Base-by-base conservation (phyloP, 805 yeast species). In the Candida verbasci region DNA sequence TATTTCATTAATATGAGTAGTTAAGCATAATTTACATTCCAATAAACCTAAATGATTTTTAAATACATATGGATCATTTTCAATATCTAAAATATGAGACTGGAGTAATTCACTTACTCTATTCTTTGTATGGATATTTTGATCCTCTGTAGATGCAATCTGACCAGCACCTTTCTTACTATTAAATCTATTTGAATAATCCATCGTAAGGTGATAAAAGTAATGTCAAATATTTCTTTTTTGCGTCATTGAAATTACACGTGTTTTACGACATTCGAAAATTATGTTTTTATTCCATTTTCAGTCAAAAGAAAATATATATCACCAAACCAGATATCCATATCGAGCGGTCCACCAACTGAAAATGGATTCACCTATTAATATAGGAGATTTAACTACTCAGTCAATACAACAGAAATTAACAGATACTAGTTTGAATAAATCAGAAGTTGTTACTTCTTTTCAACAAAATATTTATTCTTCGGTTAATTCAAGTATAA, bases 151-250 rank as follows among this genome's bases (percentile, higher is more conserved):
- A 4, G 85, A 84, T 1, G 96, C 96, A 14, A 88, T 68, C 6
- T 95, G 96, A 46, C 96, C 97, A 20, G 82, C 77, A 8, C 96
- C 96, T 55, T 86, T 80, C 60, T 88, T 88, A 6, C 95, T 82
- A 30, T 96, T 96, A 2, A 85, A 94, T 50, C 96, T 63, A 47
- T 84, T 85, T 44, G 86, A 89, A 53, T 86, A 86, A 56, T 88
- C 96, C 97, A 88, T 88, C 5, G 26, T 42, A 16, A 10, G 3
- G 8, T 9, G 4, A 25, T 14, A 14, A n/a, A n/a, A n/a, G n/a
- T n/a, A n/a, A n/a, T n/a, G n/a, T n/a, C n/a, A n/a, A n/a, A n/a
- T n/a, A n/a, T n/a, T n/a, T n/a, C n/a, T n/a, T n/a, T n/a, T n/a
- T n/a, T n/a, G n/a, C n/a, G n/a, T n/a, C n/a, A n/a, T n/a, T 23